Evolutionary conservation across 306 rosid species (phyloP).

Genomic region (Inga oerstediana): DNA sequence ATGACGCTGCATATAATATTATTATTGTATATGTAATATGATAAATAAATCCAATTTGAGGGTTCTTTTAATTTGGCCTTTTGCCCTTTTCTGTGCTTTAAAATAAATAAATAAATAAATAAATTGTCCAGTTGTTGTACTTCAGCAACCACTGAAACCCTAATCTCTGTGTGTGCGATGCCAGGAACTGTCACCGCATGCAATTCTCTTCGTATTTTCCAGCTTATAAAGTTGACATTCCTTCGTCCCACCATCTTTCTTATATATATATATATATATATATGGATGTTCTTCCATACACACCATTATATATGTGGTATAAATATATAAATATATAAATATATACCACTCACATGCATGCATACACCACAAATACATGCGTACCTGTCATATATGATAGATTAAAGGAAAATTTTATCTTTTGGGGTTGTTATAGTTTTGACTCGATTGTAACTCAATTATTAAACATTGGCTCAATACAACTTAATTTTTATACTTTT

Average conservation of each 20-base stretch:
- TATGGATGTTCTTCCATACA: neutral
- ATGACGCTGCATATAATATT: neutral
- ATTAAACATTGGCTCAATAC: no score
- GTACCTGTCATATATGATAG: neutral
- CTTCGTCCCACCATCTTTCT: conserved; percentile 28
- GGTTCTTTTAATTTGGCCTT: neutral
- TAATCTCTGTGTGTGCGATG: conserved; percentile 47
- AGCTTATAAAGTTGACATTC: conserved; percentile 48
- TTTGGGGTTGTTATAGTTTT: no score
- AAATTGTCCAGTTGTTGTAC: conserved; percentile 31
- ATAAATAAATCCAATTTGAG: neutral
- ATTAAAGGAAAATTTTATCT: no score
- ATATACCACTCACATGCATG: neutral
- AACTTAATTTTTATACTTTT: no score
- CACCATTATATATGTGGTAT: neutral
- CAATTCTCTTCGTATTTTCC: conserved; percentile 24
- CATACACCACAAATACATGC: no score
- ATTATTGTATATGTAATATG: neutral
- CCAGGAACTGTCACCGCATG: conserved; percentile 55
- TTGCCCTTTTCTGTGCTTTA: neutral
- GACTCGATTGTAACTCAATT: no score
- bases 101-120: neutral
- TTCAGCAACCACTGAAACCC: conserved; percentile 25
- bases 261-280: no score
- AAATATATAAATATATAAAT: no score